phyloP scores from a whole-genome alignment of 1,139 yeast species.

The Zygosaccharomyces sapae region DNA sequence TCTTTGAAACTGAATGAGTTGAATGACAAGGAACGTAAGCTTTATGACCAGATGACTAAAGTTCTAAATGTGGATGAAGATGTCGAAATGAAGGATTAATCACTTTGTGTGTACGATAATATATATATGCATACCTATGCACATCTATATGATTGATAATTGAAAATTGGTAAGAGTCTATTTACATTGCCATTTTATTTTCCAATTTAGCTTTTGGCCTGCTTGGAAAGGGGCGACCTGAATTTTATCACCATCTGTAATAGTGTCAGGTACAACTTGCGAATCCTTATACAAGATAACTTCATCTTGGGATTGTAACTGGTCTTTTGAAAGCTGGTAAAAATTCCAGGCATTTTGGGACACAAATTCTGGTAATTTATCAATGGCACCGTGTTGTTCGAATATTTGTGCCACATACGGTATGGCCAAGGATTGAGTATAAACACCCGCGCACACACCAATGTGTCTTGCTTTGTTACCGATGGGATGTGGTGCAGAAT shows the following conservation, averaged over 20 bases:
- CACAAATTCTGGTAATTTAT: slow-evolving; percentile 68
- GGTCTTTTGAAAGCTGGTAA: slow-evolving; percentile 51
- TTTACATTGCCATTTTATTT: slow-evolving; percentile 62
- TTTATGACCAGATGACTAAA: slow-evolving; percentile 51
- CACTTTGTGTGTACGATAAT: background rate
- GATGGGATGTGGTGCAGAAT: slow-evolving; percentile 94
- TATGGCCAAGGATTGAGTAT: slow-evolving; percentile 79
- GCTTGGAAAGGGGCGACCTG: slow-evolving; percentile 87
- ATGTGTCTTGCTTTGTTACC: slow-evolving; percentile 68
- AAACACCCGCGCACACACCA: slow-evolving; percentile 97
- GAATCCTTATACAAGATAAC: slow-evolving; percentile 50
- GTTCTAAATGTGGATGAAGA: slow-evolving; percentile 46
- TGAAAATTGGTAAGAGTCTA: slow-evolving; percentile 1
- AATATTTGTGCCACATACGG: slow-evolving; percentile 85
- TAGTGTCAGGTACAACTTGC: slow-evolving; percentile 54
- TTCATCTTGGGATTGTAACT: slow-evolving; percentile 44
- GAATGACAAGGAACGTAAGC: slow-evolving; percentile 57
- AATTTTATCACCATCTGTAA: slow-evolving; percentile 44
- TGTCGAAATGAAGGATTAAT: slow-evolving; percentile 20
- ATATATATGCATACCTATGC: background rate
- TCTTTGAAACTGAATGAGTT: slow-evolving; percentile 51
- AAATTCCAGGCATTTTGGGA: slow-evolving; percentile 67
- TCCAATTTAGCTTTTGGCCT: slow-evolving; percentile 70
- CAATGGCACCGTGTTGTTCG: slow-evolving; percentile 59
- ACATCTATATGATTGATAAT: background rate